phyloP scores from a whole-genome alignment of 1,284 basidiomycete genomes.

The Athelia sp. region DNA sequence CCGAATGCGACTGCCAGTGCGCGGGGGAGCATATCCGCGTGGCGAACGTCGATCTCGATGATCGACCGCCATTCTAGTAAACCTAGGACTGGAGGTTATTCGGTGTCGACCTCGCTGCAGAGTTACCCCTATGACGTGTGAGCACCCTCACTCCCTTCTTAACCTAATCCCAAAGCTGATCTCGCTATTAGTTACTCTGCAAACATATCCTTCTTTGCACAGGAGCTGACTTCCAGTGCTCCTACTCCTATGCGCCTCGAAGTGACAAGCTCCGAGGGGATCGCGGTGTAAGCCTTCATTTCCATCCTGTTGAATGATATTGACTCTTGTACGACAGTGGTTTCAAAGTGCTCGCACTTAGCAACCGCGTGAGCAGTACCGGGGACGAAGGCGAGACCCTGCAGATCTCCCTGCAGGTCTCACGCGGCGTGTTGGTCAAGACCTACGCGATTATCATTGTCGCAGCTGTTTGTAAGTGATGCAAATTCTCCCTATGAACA shows the following conservation, averaged over 20 bases:
- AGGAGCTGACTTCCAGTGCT: neutral
- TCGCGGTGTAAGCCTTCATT: neutral
- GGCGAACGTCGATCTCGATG: too few species aligned
- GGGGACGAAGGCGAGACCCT: neutral
- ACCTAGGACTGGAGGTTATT: too few species aligned
- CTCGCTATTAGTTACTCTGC: neutral
- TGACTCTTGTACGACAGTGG: neutral
- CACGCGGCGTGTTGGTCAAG: neutral
- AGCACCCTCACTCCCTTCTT: neutral
- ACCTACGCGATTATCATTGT: neutral
- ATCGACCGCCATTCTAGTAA: too few species aligned
- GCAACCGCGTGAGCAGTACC: neutral
- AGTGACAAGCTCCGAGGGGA: neutral
- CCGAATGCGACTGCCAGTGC: neutral
- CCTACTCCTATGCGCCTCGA: neutral
- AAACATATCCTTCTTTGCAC: neutral
- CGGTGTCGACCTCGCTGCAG: neutral
- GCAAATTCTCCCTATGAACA: neutral
- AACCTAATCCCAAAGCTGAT: neutral
- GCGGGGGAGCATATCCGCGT: neutral
- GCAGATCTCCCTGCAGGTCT: neutral
- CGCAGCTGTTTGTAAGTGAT: neutral
- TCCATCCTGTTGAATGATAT: neutral
- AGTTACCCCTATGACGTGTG: neutral
- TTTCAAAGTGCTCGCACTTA: neutral